A percentile compares a stretch with the other conserved stretches of the same genome.
Evolutionary conservation across 1,284 basidiomycete species (phyloP).

Genomic region (Pseudozyma sp.): DNA sequence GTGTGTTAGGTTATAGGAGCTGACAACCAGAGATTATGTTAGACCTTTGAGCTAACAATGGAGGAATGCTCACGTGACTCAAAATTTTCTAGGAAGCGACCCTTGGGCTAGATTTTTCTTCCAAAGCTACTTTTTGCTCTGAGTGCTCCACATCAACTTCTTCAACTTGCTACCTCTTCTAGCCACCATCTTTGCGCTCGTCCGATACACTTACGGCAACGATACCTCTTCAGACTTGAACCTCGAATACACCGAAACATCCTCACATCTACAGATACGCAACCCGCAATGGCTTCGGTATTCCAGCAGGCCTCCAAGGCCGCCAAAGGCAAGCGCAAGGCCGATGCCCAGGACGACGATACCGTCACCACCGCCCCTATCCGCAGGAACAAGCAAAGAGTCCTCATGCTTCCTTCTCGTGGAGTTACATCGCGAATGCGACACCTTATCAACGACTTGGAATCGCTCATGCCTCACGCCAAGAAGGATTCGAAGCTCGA

Average conservation of each 20-base stretch:
- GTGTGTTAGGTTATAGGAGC: no score
- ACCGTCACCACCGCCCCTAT: slow-evolving; percentile 21
- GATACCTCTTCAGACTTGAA: neutral
- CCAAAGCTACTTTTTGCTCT: no score
- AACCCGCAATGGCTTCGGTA: slow-evolving; percentile 42
- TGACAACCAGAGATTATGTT: no score
- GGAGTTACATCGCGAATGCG: slow-evolving; percentile 97
- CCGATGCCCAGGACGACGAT: slow-evolving; percentile 32
- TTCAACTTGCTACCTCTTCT: no score
- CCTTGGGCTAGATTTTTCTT: no score
- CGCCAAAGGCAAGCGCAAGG: slow-evolving; percentile 57
- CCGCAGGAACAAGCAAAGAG: slow-evolving; percentile 74
- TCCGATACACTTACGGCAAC: no score
- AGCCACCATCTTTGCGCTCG: neutral
- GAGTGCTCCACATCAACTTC: neutral
- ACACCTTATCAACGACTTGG: slow-evolving; percentile 95
- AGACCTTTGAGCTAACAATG: no score
- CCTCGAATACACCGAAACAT: neutral
- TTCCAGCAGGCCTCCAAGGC: slow-evolving; percentile 50
- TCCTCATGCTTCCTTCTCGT: slow-evolving; percentile 90
- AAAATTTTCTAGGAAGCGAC: no score
- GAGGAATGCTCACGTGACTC: no score
- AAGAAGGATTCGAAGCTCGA: slow-evolving; percentile 86
- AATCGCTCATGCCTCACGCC: slow-evolving; percentile 88
- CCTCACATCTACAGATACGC: neutral